These are phyloP conservation scores for Alternaria conjuncta DNA, from an alignment of 2,329 filamentous ascomycete genomes.

Conservation along the genomic window DNA sequence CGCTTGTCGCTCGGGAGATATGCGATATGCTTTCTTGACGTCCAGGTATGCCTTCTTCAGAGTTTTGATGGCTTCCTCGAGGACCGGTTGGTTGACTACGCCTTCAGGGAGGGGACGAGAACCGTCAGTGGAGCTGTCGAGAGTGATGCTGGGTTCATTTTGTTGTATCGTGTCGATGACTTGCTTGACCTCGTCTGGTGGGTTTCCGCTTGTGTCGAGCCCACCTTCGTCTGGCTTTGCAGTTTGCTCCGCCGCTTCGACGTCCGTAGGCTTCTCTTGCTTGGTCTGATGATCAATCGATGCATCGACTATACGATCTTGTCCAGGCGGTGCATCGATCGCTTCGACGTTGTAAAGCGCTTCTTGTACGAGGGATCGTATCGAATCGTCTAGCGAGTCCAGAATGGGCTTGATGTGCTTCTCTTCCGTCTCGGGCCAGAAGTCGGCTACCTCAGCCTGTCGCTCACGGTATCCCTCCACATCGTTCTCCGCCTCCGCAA, in stretches of 20 bases:
- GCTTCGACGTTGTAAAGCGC: slow-evolving; percentile 59
- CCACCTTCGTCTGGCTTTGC: slow-evolving; percentile 14
- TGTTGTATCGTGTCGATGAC: slow-evolving; percentile 34
- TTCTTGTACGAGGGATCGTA: slow-evolving; percentile 67
- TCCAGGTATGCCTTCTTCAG: slow-evolving; percentile 82
- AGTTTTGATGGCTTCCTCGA: slow-evolving; percentile 54
- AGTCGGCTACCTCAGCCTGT: slow-evolving; percentile 78
- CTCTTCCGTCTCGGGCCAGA: slow-evolving; percentile 84
- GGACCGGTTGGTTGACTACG: slow-evolving; percentile 38
- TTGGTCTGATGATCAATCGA: slow-evolving; percentile 26
- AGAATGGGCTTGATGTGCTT: slow-evolving; percentile 76
- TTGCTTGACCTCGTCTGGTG: slow-evolving; percentile 28
- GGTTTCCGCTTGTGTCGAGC: slow-evolving; percentile 5
- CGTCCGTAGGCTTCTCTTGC: slow-evolving; percentile 9
- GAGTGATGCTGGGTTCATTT: slow-evolving; percentile 30
- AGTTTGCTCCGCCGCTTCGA: slow-evolving; percentile 16
- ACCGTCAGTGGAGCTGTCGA: slow-evolving; percentile 41
- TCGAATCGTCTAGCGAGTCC: slow-evolving; percentile 65
- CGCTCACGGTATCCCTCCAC: slow-evolving; percentile 71
- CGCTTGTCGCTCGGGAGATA: slow-evolving; percentile 72
- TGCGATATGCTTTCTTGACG: slow-evolving; percentile 85
- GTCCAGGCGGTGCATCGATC: slow-evolving; percentile 29
- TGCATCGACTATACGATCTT: slow-evolving; percentile 45
- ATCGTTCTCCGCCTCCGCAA: slow-evolving; percentile 75
- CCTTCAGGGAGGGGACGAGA: slow-evolving; percentile 33